Evolutionary conservation across 1,139 yeast species (phyloP).

Genomic region (Pichia sp.): DNA sequence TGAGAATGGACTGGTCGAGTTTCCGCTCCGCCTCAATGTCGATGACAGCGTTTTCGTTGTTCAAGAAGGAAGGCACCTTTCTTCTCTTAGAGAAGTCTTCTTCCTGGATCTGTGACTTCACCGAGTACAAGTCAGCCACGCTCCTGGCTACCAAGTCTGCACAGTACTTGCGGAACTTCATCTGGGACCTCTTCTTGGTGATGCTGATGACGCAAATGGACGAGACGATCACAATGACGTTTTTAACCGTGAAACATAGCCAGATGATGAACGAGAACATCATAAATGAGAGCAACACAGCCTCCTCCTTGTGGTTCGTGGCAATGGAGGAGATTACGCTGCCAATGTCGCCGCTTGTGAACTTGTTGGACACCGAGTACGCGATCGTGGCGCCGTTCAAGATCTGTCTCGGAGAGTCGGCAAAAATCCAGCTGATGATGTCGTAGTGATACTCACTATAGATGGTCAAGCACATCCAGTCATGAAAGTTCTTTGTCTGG

Average conservation of each 20-base stretch:
- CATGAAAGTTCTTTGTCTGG: constrained; percentile 60
- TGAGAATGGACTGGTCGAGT: background rate
- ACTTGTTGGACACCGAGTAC: constrained; percentile 41
- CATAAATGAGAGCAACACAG: constrained; percentile 71
- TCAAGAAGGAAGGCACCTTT: constrained; percentile 20
- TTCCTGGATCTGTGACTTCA: constrained; percentile 20
- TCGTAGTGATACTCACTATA: constrained; percentile 46
- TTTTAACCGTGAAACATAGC: constrained; percentile 61
- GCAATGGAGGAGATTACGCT: constrained; percentile 58
- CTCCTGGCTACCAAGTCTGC: constrained; percentile 25
- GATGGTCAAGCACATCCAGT: constrained; percentile 63
- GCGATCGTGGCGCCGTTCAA: constrained; percentile 69
- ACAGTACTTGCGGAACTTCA: constrained; percentile 23
- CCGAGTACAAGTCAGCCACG: constrained; percentile 26
- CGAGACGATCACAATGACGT: constrained; percentile 33
- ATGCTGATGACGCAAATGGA: constrained; percentile 23
- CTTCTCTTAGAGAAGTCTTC: constrained; percentile 18
- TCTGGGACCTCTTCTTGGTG: constrained; percentile 9
- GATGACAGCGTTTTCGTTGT: constrained; percentile 1
- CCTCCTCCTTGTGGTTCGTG: constrained; percentile 54
- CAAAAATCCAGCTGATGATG: constrained; percentile 61
- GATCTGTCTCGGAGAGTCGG: constrained; percentile 88
- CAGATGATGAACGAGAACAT: constrained; percentile 71
- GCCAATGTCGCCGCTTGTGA: constrained; percentile 39
- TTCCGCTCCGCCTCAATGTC: constrained; percentile 2